Evolutionary conservation across 805 yeast species (phyloP).

Genomic region (Ogataea corticis): DNA sequence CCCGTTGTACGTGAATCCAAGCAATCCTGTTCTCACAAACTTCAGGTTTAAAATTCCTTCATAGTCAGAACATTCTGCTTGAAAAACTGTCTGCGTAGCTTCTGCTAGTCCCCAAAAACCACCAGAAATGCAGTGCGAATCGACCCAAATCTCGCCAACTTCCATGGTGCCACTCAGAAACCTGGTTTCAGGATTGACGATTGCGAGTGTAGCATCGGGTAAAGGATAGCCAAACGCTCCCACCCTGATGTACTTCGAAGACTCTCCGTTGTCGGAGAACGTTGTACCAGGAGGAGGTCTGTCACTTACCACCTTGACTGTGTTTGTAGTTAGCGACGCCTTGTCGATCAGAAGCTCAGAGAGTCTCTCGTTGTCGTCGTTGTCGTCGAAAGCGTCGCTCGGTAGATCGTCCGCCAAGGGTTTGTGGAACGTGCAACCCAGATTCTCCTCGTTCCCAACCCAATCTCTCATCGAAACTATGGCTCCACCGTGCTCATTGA

Average conservation of each 20-base stretch:
- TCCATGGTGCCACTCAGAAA: constrained; percentile 70
- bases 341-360: constrained; percentile 73
- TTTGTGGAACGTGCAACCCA: constrained; percentile 50
- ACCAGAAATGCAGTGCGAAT: constrained; percentile 85
- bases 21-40: constrained; percentile 84
- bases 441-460: constrained; percentile 67
- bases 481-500: constrained; percentile 95
- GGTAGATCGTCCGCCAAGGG: constrained; percentile 38
- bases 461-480: constrained; percentile 90
- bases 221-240: constrained; percentile 94
- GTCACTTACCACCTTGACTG: constrained; percentile 64
- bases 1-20: constrained; percentile 87
- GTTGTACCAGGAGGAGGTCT: constrained; percentile 56
- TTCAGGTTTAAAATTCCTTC: constrained; percentile 71
- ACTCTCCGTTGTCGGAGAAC: constrained; percentile 36
- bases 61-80: constrained; percentile 75
- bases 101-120: constrained; percentile 76
- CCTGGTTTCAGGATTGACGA: constrained; percentile 91
- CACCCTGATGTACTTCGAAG: constrained; percentile 60
- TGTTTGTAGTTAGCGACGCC: constrained; percentile 68
- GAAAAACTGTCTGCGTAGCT: constrained; percentile 75
- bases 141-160: constrained; percentile 98
- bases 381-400: constrained; percentile 31
- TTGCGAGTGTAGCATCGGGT: constrained; percentile 90
- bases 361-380: constrained; percentile 39